Percentiles rank a stretch among this genome's conserved stretches.
Conservation (phyloP, 208 protist species). For the Trypanosoma platydactyli region DNA sequence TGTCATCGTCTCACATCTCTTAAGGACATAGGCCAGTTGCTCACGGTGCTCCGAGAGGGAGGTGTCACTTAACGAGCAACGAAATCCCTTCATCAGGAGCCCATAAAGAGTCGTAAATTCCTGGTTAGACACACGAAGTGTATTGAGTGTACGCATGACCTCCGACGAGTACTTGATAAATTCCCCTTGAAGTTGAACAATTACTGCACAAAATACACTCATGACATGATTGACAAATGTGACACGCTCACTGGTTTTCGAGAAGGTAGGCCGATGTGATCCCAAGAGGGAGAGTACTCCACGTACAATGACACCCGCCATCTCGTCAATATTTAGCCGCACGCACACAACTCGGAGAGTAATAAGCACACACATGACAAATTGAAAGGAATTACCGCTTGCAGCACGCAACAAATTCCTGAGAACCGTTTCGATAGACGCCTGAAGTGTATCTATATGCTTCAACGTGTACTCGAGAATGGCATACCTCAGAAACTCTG, state of each 20-base stretch:
- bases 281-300: constrained; percentile 52
- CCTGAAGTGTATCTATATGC: constrained; percentile 61
- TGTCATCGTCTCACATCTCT: constrained; percentile 61
- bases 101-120: constrained; percentile 71
- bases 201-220: constrained; percentile 67
- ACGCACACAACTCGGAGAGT: constrained; percentile 68
- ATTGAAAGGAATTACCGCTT: constrained; percentile 47
- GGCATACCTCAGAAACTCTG: constrained; percentile 59
- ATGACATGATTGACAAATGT: constrained; percentile 62
- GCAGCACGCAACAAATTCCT: constrained; percentile 61
- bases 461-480: constrained; percentile 77
- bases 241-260: constrained; percentile 18
- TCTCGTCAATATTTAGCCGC: constrained; percentile 70
- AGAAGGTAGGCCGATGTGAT: background rate
- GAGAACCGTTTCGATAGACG: constrained; percentile 56
- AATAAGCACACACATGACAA: constrained; percentile 49
- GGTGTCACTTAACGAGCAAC: constrained; percentile 38
- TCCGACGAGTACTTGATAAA: constrained; percentile 80
- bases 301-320: constrained; percentile 80
- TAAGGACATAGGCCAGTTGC: constrained; percentile 50
- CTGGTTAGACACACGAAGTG: constrained; percentile 50
- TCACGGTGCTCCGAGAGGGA: constrained; percentile 40
- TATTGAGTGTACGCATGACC: constrained; percentile 69
- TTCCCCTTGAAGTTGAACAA: constrained; percentile 61
- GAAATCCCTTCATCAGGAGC: constrained; percentile 41